Evolutionary conservation across 2,329 filamentous ascomycete species (phyloP), one percentile per base, ranked within the genome.

Genomic region (Xylogone sp.): DNA sequence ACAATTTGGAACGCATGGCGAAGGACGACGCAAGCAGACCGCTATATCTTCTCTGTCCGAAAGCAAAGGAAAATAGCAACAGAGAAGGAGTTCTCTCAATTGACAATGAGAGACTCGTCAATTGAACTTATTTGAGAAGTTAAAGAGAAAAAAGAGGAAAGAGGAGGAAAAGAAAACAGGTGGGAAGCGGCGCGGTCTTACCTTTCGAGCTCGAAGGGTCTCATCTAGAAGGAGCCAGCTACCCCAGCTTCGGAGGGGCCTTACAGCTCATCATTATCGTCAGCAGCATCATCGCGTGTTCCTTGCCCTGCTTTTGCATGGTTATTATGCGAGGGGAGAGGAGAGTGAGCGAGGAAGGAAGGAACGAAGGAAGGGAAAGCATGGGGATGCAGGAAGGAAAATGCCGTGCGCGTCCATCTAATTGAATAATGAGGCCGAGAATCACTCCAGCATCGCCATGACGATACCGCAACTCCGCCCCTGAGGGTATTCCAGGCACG

Each of bases 1-100:
- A 34, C 19, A 52, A 44, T 47, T 21, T 50, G 48, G 49, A 57
- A 57, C 52, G 53, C 62, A 64, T 64, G 46, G 45, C 19, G 43
- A 29, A 44, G 24, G 13, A 22, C 13, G 31, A 42, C n/a, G n/a
- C 16, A 27, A 27, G 24, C n/a, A 10, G 24, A 27, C 10, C 24
- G n/a, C 24, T 27, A 27, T 27, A 27, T 27, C 24, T 27, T 10
- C 24, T 10, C 10, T 6, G 5, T 10, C 10, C 10, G 21, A 21
- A 22, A n/a, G 19, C 16, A 27, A 27, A 42, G 12, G n/a, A n/a
- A n/a, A n/a, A 42, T 7, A 19, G 27, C 34, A 16, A 39, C 24
- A 27, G 34, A 39, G 13, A 39, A 4, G 34, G 34, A 39, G n/a
- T 16, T 39, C 5, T 7, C 13, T 39, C 34, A 39, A 39, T 39